Percentiles rank a stretch among this genome's conserved stretches.
Evolutionary conservation across 2,329 filamentous ascomycete species (phyloP).

Genomic region (Teratosphaeria pseudoeucalypti): DNA sequence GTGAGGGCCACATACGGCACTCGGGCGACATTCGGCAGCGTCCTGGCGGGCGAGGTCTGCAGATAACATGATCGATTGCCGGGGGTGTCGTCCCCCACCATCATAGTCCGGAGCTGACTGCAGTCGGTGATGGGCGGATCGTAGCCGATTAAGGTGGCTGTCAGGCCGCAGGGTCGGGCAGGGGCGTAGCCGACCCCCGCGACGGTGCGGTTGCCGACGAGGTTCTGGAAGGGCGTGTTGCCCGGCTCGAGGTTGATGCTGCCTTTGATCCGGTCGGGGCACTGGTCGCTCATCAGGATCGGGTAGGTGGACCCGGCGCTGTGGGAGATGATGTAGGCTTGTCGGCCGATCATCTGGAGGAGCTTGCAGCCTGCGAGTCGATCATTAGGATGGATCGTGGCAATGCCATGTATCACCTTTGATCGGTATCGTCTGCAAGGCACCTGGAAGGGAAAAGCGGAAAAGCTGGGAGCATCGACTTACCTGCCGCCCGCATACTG

Average conservation of each 20-base stretch:
- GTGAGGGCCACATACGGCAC: constrained; percentile 44
- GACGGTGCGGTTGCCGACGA: constrained; percentile 11
- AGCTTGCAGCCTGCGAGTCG: constrained; percentile 20
- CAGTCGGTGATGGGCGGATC: neutral
- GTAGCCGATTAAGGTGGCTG: constrained; percentile 6
- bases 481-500: neutral
- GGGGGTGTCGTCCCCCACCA: neutral
- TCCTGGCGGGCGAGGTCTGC: constrained; percentile 30
- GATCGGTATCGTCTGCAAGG: too few species aligned
- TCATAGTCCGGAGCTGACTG: neutral
- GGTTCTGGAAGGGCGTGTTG: constrained; percentile 40
- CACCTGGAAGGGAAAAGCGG: neutral
- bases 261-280: constrained; percentile 38
- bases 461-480: constrained; percentile 12
- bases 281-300: constrained; percentile 7
- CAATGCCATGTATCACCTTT: too few species aligned
- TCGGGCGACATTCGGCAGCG: constrained; percentile 39
- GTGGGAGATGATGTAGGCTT: constrained; percentile 25
- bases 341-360: constrained; percentile 19
- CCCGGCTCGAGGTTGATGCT: constrained; percentile 44
- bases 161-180: constrained; percentile 25
- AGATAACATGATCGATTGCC: neutral
- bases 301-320: constrained; percentile 17
- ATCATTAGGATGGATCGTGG: neutral
- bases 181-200: constrained; percentile 5